Base-by-base conservation (phyloP, 2,329 filamentous ascomycete species). In the Penicillium concentricum region DNA sequence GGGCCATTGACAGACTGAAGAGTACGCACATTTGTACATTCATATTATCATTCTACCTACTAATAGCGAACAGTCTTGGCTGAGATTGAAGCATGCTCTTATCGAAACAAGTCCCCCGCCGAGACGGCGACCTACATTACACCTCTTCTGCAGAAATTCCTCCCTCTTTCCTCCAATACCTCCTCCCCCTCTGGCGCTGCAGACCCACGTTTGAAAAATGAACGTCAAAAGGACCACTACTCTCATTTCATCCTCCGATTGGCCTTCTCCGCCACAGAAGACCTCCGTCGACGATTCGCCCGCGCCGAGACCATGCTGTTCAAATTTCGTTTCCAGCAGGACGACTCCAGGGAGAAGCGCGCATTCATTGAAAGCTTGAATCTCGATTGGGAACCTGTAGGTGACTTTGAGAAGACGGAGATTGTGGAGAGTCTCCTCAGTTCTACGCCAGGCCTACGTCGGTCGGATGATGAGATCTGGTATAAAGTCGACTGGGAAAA, bases 401-500 rank as follows among this genome's bases (percentile, higher is more conserved):
- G 82, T 0, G 90, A 92, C 1, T 87, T 90, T 2, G 94, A 99
- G 76, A 91, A 84, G 82, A 84, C 76, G n/a, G 81, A 83, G 58
- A 77, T 91, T 52, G 79, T 81, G 1, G 78, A 84, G 0, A 83
- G 89, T 57, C 75, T 96, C 50, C 76, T 81, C 0, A 84, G 84
- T 34, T 81, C 82, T 5, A 84, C 82, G 3, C 76, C 76, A 8
- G 78, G 79, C 5, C 66, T 81, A 46, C 74, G 72, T 39, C 72
- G 74, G 52, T 60, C 80, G 6, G 91, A 96, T 16, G 91, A 96
- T 41, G 91, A 94, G 67, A 86, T 80, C 26, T 99, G 91, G 88
- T 96, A 95, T 81, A 97, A 97, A 77, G 91, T 97, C 1, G 91
- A 97, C 68, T 99, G 93, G 92, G 89, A 92, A 71, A 85, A 87